These are phyloP conservation scores for Quercus bicolor DNA, from an alignment of 306 rosid genomes.

Conservation along the genomic window DNA sequence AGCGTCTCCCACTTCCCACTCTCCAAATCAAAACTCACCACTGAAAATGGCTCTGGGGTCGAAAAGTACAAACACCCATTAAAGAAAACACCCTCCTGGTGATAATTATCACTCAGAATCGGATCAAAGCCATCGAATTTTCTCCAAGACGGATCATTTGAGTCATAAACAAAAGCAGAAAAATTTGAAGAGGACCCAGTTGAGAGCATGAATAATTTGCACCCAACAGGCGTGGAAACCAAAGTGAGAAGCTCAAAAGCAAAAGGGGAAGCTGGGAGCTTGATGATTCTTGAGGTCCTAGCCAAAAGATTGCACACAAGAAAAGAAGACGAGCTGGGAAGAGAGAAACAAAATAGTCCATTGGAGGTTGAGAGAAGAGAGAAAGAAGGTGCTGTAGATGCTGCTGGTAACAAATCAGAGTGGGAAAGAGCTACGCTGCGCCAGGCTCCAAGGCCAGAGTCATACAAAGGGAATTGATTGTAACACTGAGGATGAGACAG, in stretches of 20 bases:
- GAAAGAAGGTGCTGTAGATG: slow-evolving; percentile 21
- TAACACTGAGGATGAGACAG: slow-evolving; percentile 75
- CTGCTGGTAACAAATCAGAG: slow-evolving; percentile 35
- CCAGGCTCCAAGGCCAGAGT: slow-evolving; percentile 54
- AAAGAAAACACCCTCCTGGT: slow-evolving; percentile 52
- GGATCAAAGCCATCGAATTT: slow-evolving; percentile 38
- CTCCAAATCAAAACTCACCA: slow-evolving; percentile 58
- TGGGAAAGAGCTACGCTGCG: slow-evolving; percentile 46
- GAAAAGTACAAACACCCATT: slow-evolving; percentile 53
- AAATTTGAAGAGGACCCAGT: slow-evolving; percentile 35
- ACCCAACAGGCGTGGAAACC: slow-evolving; percentile 55
- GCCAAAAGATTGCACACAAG: slow-evolving; percentile 61
- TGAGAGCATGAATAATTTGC: slow-evolving; percentile 43
- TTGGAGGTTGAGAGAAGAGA: slow-evolving; percentile 54
- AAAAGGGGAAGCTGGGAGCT: slow-evolving; percentile 51
- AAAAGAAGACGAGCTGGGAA: slow-evolving; percentile 46
- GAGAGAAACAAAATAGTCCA: slow-evolving; percentile 68
- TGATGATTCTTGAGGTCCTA: slow-evolving; percentile 47
- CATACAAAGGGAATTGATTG: slow-evolving; percentile 61
- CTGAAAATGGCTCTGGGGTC: slow-evolving; percentile 63
- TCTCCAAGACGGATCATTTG: slow-evolving; percentile 48
- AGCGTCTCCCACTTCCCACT: slow-evolving; percentile 56
- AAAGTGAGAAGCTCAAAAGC: slow-evolving; percentile 55
- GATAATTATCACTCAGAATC: slow-evolving; percentile 35
- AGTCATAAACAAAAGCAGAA: slow-evolving; percentile 43